phyloP scores from a whole-genome alignment of 169 alveolate species.

The Plasmodium yoelii region DNA sequence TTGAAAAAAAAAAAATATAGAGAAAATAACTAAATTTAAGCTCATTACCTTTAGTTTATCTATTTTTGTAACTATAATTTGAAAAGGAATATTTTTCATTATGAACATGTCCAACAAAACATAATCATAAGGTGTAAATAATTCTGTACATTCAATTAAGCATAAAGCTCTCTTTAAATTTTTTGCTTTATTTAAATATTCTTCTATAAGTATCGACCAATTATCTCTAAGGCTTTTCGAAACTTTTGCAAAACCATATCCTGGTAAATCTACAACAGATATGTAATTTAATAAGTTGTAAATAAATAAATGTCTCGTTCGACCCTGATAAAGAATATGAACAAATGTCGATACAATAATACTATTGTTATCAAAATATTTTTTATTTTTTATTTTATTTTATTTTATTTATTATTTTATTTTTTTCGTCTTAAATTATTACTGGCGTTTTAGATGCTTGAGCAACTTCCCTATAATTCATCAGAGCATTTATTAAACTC shows the following conservation, averaged over 20 bases:
- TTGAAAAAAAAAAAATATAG: too few relatives aligned
- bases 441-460: slow-evolving; percentile 89
- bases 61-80: slow-evolving; percentile 87
- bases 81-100: slow-evolving; percentile 84
- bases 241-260: slow-evolving; percentile 90
- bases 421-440: slow-evolving; percentile 8
- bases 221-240: slow-evolving; percentile 78
- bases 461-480: slow-evolving; percentile 87
- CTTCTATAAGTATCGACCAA: slow-evolving; percentile 33
- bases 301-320: slow-evolving; percentile 89
- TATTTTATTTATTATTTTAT: too few relatives aligned
- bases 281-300: slow-evolving; percentile 85
- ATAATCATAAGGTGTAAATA: slow-evolving; percentile 83
- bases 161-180: slow-evolving; percentile 84
- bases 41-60: slow-evolving; percentile 81
- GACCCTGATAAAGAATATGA: slow-evolving; percentile 78
- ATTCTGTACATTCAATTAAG: slow-evolving; percentile 85
- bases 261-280: slow-evolving; percentile 91
- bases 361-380: neutral
- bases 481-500: slow-evolving; percentile 91
- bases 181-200: slow-evolving; percentile 50
- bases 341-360: neutral
- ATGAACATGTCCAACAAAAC: slow-evolving; percentile 85
- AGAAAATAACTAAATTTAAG: too few relatives aligned
- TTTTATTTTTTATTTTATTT: neutral